Base-by-base conservation (phyloP, 2,329 filamentous ascomycete species). In the Colletotrichum sp. region DNA sequence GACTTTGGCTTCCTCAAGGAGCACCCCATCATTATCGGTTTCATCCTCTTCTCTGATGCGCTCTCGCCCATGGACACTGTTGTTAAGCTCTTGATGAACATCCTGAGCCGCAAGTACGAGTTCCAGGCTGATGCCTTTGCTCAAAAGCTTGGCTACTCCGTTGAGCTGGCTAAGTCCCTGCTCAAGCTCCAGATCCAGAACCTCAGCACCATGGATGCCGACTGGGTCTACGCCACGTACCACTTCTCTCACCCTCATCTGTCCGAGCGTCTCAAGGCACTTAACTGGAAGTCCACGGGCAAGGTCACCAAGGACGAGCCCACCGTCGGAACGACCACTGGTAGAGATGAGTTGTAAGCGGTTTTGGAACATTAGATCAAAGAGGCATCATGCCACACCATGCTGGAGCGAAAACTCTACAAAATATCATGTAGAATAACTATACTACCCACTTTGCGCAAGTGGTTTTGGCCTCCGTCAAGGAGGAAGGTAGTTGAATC, bases 111-210 rank as follows among this genome's bases (percentile, higher is more conserved):
- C 80, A 95, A 93, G 80, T 98, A 98, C 84, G 97, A 99, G 87
- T 99, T 98, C 86, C 92, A 99, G 90, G 98, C 97, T 77, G 96
- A 99, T 86, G 92, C 91, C 27, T 99, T 99, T 83, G 97, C 96
- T 73, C 90, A 93, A 80, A 90, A 93, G 66, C 93, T 98, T 12
- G 97, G 97, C 69, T 98, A 96, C 87, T 92, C 93, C 68, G 88
- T 91, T 61, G 93, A 98, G 84, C 93, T 99, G 68, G 95, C 96
- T 59, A 90, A 92, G 78, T 97, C 95, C 27, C 91, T 99, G 78
- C 96, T 99, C 87, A 98, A 98, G 89, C 94, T 99, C 68, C 98
- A 99, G 87, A 95, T 98, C 82, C 96, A 98, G 88, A 99, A 99
- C 84, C 90, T 99, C 79, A 98, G 95, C 86, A 98, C 95, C 77